Base-by-base conservation (phyloP, 2,329 filamentous ascomycete species). In the Ophiostoma australiae region DNA sequence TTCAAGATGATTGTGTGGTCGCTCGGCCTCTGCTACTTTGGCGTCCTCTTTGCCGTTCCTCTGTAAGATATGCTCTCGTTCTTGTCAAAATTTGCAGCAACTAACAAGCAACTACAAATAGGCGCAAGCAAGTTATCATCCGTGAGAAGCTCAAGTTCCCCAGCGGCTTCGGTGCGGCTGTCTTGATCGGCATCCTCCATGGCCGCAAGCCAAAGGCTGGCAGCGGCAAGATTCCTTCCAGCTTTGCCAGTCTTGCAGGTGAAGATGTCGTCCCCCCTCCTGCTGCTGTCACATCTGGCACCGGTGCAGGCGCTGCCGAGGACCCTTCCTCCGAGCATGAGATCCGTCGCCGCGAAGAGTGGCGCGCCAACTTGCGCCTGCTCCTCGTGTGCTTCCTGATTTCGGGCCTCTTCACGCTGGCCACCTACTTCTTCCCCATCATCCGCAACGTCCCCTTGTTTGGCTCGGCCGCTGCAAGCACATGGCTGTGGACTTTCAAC, bases 401-500 rank as follows among this genome's bases (percentile, higher is more conserved):
- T 23, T 90, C 88, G 2, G 88, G 87, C 1, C 52, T 87, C 31
- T 86, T 93, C 81, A 98, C 95, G 0, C 81, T 98, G 8, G 83
- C 89, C 39, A 95, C 93, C 1, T 98, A 97, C 79, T 99, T 99
- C 79, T 84, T 97, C 70, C 95, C 95, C 0, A 82, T 92, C 68
- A 81, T 98, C 27, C 90, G 93, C 70, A 90, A 92, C 74, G 83
- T 99, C n/a, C 95, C 95, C 0, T 83, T 99, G 35, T 92, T 98
- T 75, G 95, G 95, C 0, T 81, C 85, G 0, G 80, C 86, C 1
- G 86, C 96, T 7, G 93, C 93, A 0, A 81, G 86, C 0, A 87
- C 87, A 1, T 99, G 94, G 94, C 86, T 97, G 0, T 99, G 95
- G 95, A 95, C 92, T 0, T 83, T 99, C 7, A 99, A 99, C 75